phyloP scores from a whole-genome alignment of 2,329 filamentous ascomycete genomes.

The Apiospora rasikravindrae region DNA sequence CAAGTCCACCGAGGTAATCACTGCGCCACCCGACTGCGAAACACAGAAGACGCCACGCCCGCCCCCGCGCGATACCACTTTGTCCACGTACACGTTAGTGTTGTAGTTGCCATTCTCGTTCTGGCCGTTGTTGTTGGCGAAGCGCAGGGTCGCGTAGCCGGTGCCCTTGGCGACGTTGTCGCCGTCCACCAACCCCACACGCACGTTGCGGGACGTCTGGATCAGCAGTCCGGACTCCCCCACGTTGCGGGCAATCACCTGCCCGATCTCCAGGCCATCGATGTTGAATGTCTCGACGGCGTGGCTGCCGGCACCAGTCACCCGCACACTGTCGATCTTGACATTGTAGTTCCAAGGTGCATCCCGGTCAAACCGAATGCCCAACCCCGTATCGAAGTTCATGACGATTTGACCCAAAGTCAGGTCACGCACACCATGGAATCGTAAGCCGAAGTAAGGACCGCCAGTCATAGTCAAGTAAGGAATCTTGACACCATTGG shows the following conservation, averaged over 20 bases:
- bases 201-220: constrained; percentile 57
- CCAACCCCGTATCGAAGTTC: constrained; percentile 59
- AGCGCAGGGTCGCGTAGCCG: constrained; percentile 61
- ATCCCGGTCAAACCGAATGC: constrained; percentile 64
- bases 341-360: constrained; percentile 57
- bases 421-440: constrained; percentile 56
- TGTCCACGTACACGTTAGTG: constrained; percentile 59
- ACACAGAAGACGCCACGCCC: constrained; percentile 64
- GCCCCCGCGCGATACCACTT: constrained; percentile 59
- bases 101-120: constrained; percentile 53
- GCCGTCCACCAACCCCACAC: constrained; percentile 60
- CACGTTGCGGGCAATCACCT: constrained; percentile 58
- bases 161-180: constrained; percentile 57
- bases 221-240: constrained; percentile 63
- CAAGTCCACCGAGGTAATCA: constrained; percentile 55
- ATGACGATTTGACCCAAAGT: constrained; percentile 57
- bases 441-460: constrained; percentile 62
- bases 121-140: constrained; percentile 62
- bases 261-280: constrained; percentile 55
- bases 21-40: constrained; percentile 58
- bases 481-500: constrained; percentile 56
- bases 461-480: constrained; percentile 63
- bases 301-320: constrained; percentile 59
- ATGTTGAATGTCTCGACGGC: constrained; percentile 67
- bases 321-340: constrained; percentile 55